Evolutionary conservation across 2,329 filamentous ascomycete species (phyloP), one percentile per base, ranked within the genome.

Genomic region (Fusarium tanahbumbuense): DNA sequence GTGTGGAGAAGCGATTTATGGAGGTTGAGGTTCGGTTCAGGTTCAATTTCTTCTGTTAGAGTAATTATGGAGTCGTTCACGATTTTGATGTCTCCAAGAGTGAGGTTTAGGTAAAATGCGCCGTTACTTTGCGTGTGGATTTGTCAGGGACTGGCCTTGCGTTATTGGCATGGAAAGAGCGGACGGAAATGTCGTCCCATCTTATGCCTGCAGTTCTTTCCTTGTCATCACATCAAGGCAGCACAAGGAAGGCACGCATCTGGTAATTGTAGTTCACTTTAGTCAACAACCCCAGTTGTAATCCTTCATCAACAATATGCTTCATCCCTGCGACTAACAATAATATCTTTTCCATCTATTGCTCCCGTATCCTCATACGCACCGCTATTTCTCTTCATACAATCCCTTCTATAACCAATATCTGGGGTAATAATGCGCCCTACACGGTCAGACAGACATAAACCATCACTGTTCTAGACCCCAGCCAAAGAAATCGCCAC

Each of bases 1-100:
- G 58, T 64, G 69, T 72, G 69, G 69, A 63, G 69, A 67, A 60
- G 42, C 46, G 63, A 65, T 44, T 49, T 46, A 32, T 61, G 47
- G 47, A 60, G 68, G 60, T 61, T 57, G 48, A 67, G 30, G 28
- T 55, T 66, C 62, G 56, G 60, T 58, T 57, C 42, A 66, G 28
- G 28, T 55, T 66, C 63, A 66, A 55, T 55, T 67, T 66, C 48
- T 49, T 56, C 42, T 59, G 30, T 46, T 6, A 55, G 18, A 49
- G 58, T 44, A 25, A 34, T 30, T 37, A 50, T 44, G 41, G 20
- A 44, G 41, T 44, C 22, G 13, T 22, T 37, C 25, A 42, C 18
- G 49, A 49, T 27, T 34, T 58, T 48, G 30, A 42, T 50, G 12
- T 53, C 34, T 46, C 37, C 48, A 55, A 49, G 30, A 55, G 18